Base-by-base conservation (phyloP, 1,284 basidiomycete genomes). In the Anthracocystis setariae region DNA sequence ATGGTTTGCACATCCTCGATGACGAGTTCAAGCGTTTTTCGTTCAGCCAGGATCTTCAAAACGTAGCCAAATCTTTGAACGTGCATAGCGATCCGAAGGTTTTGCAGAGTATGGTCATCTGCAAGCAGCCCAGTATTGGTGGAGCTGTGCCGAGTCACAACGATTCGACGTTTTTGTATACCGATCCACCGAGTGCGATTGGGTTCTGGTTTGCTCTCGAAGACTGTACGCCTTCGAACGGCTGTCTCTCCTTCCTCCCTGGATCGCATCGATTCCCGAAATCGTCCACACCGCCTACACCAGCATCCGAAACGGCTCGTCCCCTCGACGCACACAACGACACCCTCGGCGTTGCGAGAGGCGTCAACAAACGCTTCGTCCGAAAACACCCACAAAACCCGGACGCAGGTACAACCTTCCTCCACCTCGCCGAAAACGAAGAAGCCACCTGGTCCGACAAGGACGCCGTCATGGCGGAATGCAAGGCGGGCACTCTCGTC, bases 151-250 rank as follows among this genome's bases (percentile, higher is more conserved):
- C 85, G 5, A 77, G 78, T 13, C 87, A 87, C 67, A 86, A 87
- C 68, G 87, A 88, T 74, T 85, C 84, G 21, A 88, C 87, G 1
- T 88, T 88, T 65, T 79, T 88, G 20, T 97, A 95, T 83, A 97
- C 94, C 4, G 86, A 91, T 47, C 94, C 95, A 8, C 92, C 92
- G 0, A 90, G 89, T 7, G 94, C 95, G 0, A 86, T 98, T 5
- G 95, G 95, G 0, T 92, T 94, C 80, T 98, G 95, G 95, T 91
- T 97, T 59, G 92, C 94, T 7, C 85, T 98, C 20, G 94, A 98
- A 82, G 88, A 88, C 51, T 80, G 78, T 44, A 76, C 78, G 12
- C 21, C 29, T 12, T 27, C 21, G 9, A 81, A 81, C 42, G 79
- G 79, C 0, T 78, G 76, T 43, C 52, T 81, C 18, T 51, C 43